These are phyloP conservation scores for Patellaria atrata DNA, from an alignment of 495 filamentous ascomycete genomes.

Conservation along the genomic window DNA sequence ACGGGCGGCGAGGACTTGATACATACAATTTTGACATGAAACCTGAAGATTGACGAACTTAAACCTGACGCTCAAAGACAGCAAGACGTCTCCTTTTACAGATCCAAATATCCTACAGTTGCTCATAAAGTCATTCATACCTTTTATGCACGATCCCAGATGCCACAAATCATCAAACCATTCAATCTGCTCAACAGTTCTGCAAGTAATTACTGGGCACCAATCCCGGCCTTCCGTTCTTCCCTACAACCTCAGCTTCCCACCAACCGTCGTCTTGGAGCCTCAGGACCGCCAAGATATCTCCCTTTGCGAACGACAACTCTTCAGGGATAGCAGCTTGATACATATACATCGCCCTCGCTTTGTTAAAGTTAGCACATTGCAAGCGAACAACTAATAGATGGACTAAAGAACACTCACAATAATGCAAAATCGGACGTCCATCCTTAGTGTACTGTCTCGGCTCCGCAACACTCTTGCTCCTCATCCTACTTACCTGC, in stretches of 20 bases:
- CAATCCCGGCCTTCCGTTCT: conserved; percentile 58
- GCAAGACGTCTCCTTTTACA: too few species aligned
- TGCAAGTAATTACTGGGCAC: conserved; percentile 97
- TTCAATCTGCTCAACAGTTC: conserved; percentile 42
- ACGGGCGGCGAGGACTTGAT: too few species aligned
- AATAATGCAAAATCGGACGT: conserved; percentile 75
- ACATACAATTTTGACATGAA: too few species aligned
- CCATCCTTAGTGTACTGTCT: conserved; percentile 75
- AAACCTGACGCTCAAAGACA: too few species aligned
- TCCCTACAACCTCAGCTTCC: conserved; percentile 87
- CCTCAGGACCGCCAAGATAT: conserved; percentile 73
- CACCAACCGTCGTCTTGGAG: conserved; percentile 99
- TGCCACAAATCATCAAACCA: background rate
- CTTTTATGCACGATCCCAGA: too few species aligned
- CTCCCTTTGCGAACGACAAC: conserved; percentile 83
- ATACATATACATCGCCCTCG: conserved; percentile 88
- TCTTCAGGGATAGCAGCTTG: conserved; percentile 89
- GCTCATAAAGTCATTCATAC: too few species aligned
- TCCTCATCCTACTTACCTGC: conserved; percentile 46
- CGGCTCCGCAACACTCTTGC: conserved; percentile 63
- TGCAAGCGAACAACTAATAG: background rate
- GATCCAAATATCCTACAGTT: too few species aligned
- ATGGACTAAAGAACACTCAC: conserved; percentile 41
- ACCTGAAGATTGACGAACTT: too few species aligned
- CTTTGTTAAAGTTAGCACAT: conserved; percentile 34